Evolutionary conservation across 352 stramenopile genomes (phyloP).

Genomic region (Phytophthora kernoviae): DNA sequence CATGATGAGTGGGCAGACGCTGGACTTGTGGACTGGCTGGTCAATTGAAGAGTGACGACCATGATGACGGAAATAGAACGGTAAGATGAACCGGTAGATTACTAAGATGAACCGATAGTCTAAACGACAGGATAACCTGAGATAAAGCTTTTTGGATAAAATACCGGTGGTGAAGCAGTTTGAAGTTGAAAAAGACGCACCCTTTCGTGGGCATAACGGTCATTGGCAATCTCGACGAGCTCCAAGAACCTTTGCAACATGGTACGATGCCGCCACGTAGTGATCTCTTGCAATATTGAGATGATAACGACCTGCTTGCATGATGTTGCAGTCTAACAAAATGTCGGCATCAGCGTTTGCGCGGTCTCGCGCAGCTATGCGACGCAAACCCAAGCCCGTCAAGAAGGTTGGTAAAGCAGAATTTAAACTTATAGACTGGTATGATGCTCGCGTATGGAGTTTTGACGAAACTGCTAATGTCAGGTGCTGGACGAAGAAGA

Average conservation of each 20-base stretch:
- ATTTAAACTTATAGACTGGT: slow-evolving; percentile 6
- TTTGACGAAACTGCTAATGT: not conserved
- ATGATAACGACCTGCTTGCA: not conserved
- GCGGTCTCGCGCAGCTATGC: slow-evolving; percentile 57
- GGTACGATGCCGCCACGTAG: slow-evolving; percentile 6
- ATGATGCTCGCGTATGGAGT: not conserved
- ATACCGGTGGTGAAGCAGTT: not conserved
- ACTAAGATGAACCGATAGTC: too few species aligned
- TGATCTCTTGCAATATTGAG: not conserved
- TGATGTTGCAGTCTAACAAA: slow-evolving; percentile 34
- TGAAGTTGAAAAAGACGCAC: not conserved
- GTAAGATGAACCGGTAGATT: too few species aligned
- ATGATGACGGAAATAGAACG: slow-evolving; percentile 7
- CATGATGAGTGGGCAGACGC: not conserved
- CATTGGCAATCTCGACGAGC: not conserved
- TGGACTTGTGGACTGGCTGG: slow-evolving; percentile 4
- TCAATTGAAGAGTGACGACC: slow-evolving; percentile 36
- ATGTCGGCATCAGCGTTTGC: slow-evolving; percentile 74
- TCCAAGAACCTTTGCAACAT: slow-evolving; percentile 18
- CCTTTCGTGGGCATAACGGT: not conserved
- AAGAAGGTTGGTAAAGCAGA: slow-evolving; percentile 47
- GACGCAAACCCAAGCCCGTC: slow-evolving; percentile 58
- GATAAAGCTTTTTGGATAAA: slow-evolving; percentile 13
- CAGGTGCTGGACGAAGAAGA: slow-evolving; percentile 91
- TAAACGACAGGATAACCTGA: not conserved